phyloP scores from a whole-genome alignment of 768 basidiomycete genomes.

The Gloeopeniophorella convolvens region DNA sequence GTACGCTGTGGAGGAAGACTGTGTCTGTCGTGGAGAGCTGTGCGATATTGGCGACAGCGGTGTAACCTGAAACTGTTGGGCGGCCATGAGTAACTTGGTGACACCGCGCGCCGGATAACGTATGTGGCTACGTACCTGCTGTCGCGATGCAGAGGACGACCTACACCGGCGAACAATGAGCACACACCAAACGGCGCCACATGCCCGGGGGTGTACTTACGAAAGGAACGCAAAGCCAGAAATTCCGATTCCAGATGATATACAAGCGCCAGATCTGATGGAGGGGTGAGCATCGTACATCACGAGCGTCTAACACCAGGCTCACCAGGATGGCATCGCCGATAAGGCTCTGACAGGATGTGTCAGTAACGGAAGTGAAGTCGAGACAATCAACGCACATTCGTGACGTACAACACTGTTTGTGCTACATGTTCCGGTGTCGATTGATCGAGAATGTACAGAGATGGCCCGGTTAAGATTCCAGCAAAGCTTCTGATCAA shows the following conservation, averaged over 20 bases:
- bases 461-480: not conserved
- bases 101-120: too few relatives aligned
- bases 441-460: not conserved
- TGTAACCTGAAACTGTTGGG: conserved; percentile 4
- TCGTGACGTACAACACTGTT: conserved; percentile 7
- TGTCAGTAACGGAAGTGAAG: not conserved
- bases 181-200: too few relatives aligned
- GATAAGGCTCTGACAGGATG: not conserved
- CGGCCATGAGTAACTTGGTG: not conserved
- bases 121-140: not conserved
- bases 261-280: conserved; percentile 15
- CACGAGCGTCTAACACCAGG: not conserved
- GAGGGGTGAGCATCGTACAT: not conserved
- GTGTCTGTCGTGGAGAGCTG: not conserved
- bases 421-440: conserved; percentile 5
- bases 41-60: not conserved
- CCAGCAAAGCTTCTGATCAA: not conserved
- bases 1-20: not conserved
- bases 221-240: conserved; percentile 3
- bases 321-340: conserved; percentile 13
- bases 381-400: not conserved
- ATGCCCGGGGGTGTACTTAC: conserved; percentile 1
- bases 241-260: conserved; percentile 13
- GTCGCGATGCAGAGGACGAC: not conserved
- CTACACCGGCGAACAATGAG: not conserved